Evolutionary conservation across 768 basidiomycete genomes (phyloP), one percentile per base, ranked within the genome.

Genomic region (Myochromella boudieri): DNA sequence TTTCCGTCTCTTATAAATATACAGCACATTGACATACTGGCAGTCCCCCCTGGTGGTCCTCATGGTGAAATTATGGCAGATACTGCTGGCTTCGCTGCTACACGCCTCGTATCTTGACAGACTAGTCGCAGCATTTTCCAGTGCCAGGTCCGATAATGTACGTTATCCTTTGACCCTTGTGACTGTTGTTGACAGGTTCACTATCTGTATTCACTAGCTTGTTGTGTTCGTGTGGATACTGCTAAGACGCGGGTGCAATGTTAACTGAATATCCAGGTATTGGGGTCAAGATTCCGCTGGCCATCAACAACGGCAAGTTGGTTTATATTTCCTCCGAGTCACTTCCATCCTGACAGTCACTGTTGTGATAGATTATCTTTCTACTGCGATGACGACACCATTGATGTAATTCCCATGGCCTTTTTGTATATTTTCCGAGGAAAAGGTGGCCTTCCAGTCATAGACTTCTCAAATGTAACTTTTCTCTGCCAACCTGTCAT

Each of bases 401-500:
- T 85, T 51, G 78, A 86, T 60, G 75, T 72, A 24, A 70, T 86
- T 29, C 82, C 82, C 10, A 57, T 85, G 40, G 78, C 83, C 7
- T 84, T 87, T 56, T 60, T 86, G 17, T 65, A 76, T 61, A 68
- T 68, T 28, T 85, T 85, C 65, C 82, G 79, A 56, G 75, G 80
- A n/a, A 71, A 75, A 18, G 81, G 82, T 7, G 75, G 75, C 36
- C 62, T 77, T 44, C 84, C 84, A 21, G 70, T 75, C 7, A 60
- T 87, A 12, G 80, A 87, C 60, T 74, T 85, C 42, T 77, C 81
- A 1, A 85, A 83, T 55, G 82, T 81, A 62, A 37, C n/a, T n/a
- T 67, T 56, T 24, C 14, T 36, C 18, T 24, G 10, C 11, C 31
- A 29, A 20, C 14, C 41, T 11, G 42, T 26, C n/a, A 18, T 7